Conservation (phyloP, 2,329 filamentous ascomycete species). For the Pseudogymnoascus sp. region DNA sequence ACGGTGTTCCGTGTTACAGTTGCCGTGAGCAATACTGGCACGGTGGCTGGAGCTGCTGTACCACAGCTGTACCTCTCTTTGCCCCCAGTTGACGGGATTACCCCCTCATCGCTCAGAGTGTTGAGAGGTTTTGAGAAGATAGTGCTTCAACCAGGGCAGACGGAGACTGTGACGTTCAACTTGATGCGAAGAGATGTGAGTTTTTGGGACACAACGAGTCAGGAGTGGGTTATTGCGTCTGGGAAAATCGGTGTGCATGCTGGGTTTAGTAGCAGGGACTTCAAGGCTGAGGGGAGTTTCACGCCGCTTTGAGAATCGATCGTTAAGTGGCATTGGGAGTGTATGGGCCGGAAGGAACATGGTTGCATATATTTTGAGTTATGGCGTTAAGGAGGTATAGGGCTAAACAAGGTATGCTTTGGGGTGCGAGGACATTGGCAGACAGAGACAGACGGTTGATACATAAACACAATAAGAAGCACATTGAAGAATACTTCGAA, state of each 20-base stretch:
- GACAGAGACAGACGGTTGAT: background rate
- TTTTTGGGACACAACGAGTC: conserved; percentile 58
- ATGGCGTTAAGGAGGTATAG: background rate
- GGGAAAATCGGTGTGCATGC: conserved; percentile 32
- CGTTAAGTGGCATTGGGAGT: background rate
- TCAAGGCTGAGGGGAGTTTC: conserved; percentile 12
- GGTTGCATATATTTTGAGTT: background rate
- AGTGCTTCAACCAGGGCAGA: conserved; percentile 38
- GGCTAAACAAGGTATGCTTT: background rate
- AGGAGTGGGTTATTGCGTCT: conserved; percentile 59
- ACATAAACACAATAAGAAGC: background rate
- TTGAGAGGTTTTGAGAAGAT: conserved; percentile 58
- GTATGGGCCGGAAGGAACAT: background rate
- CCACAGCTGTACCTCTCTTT: conserved; percentile 50
- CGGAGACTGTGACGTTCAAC: conserved; percentile 38
- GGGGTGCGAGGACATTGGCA: background rate
- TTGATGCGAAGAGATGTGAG: conserved; percentile 63
- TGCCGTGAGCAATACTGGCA: conserved; percentile 58
- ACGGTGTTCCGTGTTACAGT: conserved; percentile 45
- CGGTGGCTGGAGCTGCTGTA: conserved; percentile 53
- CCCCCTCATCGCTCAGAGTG: conserved; percentile 6
- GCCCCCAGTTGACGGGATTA: conserved; percentile 21
- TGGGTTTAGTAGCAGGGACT: conserved; percentile 27
- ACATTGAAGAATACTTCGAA: background rate
- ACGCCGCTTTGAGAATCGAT: background rate